Percentiles rank a stretch among this genome's conserved stretches.
These are phyloP conservation scores for Cercospora zeae-maydis DNA, from an alignment of 2,329 filamentous ascomycete species.

Conservation along the genomic window DNA sequence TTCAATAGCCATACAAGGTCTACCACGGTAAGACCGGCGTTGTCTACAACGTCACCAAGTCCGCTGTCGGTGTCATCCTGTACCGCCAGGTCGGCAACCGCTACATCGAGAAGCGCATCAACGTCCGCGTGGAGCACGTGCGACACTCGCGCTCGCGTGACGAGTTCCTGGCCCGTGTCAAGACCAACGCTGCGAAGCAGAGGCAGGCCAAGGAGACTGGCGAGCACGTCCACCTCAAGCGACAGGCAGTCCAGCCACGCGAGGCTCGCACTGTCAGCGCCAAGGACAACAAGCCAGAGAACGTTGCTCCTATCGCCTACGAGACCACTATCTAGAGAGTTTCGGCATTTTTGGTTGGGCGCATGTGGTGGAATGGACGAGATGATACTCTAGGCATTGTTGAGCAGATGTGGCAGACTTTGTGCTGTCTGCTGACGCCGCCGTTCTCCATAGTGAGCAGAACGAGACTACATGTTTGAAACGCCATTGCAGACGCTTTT, in stretches of 20 bases:
- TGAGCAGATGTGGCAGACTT: constrained; percentile 16
- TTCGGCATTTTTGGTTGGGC: constrained; percentile 24
- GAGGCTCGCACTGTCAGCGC: constrained; percentile 74
- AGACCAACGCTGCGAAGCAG: constrained; percentile 91
- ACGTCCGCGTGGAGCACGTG: constrained; percentile 98
- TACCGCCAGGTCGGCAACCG: constrained; percentile 99
- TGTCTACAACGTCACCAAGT: constrained; percentile 89
- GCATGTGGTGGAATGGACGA: constrained; percentile 21
- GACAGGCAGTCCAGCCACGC: constrained; percentile 75
- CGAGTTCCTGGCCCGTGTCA: constrained; percentile 94
- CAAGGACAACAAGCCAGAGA: constrained; percentile 84
- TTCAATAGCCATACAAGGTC: constrained; percentile 79
- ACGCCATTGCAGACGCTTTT: constrained; percentile 6
- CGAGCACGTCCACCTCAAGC: constrained; percentile 86
- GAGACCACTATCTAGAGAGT: constrained; percentile 88
- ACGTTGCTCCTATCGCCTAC: constrained; percentile 86
- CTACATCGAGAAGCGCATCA: constrained; percentile 99
- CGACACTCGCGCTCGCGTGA: constrained; percentile 90
- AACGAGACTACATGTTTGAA: constrained; percentile 27
- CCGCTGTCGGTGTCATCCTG: constrained; percentile 95
- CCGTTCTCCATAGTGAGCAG: constrained; percentile 28
- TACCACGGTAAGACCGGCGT: constrained; percentile 92
- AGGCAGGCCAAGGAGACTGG: constrained; percentile 89
- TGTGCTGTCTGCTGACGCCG: constrained; percentile 14
- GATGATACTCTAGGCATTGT: constrained; percentile 18